Evolutionary conservation across 192 early-diverging fungal genomes (phyloP), one percentile per base, ranked within the genome.

Genomic region (Coemansia sp.): DNA sequence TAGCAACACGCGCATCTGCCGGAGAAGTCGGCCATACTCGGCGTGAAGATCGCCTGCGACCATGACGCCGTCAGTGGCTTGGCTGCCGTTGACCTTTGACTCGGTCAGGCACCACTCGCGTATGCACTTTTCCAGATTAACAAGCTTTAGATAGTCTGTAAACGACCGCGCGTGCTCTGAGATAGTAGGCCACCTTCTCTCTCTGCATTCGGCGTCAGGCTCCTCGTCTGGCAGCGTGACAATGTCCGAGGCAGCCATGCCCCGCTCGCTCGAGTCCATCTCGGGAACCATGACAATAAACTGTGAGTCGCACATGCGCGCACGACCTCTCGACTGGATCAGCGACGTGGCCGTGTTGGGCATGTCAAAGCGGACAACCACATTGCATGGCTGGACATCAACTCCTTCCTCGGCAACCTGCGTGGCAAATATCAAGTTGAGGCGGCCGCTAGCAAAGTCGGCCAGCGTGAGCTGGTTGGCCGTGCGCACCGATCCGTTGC

Each of bases 371-470:
- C 91, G 82, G 19, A 95, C 83, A 9, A 95, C 92, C 40, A 93
- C 52, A 42, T 93, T 96, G 72, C 94, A 98, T 0, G 90, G 87
- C 65, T 92, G 90, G 42, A 98, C 92, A 68, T 98, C 95, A 1
- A 98, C 75, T 18, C 95, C 95, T 69, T 98, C 95, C 65, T 96
- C 95, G 10, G 92, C 95, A 10, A 98, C 94, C 79, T 88, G 87
- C 1, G 95, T 98, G 6, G 95, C 89, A 54, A 96, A 85, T 2
- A 98, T 63, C 24, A 96, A 61, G 60, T 96, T 96, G 24, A 89
- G 65, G 3, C 72, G 67, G 39, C 88, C 87, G 5, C 63, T 60
- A 18, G 85, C 74, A 65, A 98, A 98, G 19, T 85, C 67, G 0
- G 56, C 67, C 19, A 96, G 85, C 3, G 85, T 84, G 17, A 64